Conservation (phyloP, 2,329 filamentous ascomycete genomes). For the Aspergillus niger region DNA sequence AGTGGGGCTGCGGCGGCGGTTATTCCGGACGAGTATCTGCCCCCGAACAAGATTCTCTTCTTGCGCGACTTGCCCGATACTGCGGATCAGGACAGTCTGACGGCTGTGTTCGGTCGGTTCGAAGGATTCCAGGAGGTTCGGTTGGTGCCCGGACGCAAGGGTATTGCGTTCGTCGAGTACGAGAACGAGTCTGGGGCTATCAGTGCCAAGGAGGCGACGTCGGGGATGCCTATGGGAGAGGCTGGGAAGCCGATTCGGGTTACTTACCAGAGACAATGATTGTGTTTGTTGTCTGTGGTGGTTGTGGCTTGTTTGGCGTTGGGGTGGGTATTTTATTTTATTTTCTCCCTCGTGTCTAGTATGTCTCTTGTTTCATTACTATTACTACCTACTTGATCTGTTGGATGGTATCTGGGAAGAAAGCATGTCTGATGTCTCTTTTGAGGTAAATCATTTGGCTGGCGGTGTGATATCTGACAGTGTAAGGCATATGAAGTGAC, state of each 20-base stretch:
- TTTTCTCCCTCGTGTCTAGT: conserved; percentile 10
- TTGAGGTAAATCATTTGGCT: background rate
- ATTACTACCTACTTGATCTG: conserved; percentile 1
- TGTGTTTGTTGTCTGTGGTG: conserved; percentile 17
- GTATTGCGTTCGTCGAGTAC: conserved; percentile 96
- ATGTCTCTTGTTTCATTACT: background rate
- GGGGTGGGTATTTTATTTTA: conserved; percentile 24
- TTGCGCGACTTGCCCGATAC: conserved; percentile 88
- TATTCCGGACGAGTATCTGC: conserved; percentile 95
- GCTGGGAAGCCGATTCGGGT: conserved; percentile 83
- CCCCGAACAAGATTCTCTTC: conserved; percentile 96
- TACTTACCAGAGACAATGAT: conserved; percentile 88
- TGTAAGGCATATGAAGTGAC: conserved; percentile 10
- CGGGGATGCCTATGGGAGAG: conserved; percentile 76
- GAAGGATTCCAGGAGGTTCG: conserved; percentile 94
- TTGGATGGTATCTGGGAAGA: background rate
- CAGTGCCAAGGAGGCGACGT: conserved; percentile 88
- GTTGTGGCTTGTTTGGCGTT: conserved; percentile 32
- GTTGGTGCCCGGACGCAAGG: conserved; percentile 79
- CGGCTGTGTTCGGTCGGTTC: conserved; percentile 80
- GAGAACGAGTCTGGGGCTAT: conserved; percentile 87
- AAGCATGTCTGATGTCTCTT: background rate
- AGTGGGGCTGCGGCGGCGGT: conserved; percentile 67
- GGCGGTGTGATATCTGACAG: background rate
- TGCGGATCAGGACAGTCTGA: conserved; percentile 77